These are phyloP conservation scores for Blastocystis sp. DNA, from an alignment of 352 stramenopile species.

Conservation along the genomic window DNA sequence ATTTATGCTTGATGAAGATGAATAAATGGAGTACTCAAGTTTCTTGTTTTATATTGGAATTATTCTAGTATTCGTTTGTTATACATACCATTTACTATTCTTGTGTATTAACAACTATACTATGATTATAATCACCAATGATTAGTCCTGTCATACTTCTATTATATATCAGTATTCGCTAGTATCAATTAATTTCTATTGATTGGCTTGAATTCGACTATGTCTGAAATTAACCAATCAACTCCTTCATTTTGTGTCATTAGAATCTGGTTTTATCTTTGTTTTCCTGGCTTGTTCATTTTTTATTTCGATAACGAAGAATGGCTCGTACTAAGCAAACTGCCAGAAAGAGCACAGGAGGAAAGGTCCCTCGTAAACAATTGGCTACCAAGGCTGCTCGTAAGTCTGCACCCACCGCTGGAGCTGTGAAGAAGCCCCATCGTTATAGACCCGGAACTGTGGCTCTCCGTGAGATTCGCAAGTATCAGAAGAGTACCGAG, in stretches of 20 bases:
- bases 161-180: not conserved
- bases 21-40: not conserved
- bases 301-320: constrained; percentile 1
- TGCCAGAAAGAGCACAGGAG: constrained; percentile 84
- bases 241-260: not conserved
- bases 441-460: constrained; percentile 76
- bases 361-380: constrained; percentile 86
- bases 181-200: not conserved
- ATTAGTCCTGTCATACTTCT: not conserved
- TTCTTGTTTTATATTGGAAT: not conserved
- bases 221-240: not conserved
- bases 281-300: not conserved
- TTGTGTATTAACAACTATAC: not conserved
- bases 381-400: constrained; percentile 81
- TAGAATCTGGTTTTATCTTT: not conserved
- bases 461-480: constrained; percentile 76
- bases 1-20: constrained; percentile 2
- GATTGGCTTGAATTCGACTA: not conserved
- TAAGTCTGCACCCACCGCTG: constrained; percentile 80
- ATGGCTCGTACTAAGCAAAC: constrained; percentile 88
- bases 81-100: not conserved
- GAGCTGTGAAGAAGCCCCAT: constrained; percentile 85
- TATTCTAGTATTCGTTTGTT: not conserved
- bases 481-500: constrained; percentile 79
- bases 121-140: not conserved